Evolutionary conservation across 345 rosid genomes (phyloP).

Genomic region (Turritis glabra): DNA sequence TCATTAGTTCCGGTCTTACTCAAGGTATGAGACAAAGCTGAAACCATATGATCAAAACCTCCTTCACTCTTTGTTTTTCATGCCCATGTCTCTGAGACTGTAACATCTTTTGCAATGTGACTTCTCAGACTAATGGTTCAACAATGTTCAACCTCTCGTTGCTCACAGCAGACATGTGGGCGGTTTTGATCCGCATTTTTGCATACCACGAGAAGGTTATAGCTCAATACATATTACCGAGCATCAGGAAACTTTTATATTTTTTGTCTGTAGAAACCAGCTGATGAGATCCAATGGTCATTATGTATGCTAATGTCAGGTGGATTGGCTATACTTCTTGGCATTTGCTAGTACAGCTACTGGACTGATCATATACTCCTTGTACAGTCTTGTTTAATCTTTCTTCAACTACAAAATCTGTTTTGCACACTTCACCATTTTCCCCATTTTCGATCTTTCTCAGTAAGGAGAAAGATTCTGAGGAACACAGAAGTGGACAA

Average conservation of each 20-base stretch:
- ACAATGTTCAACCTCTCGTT: constrained; percentile 90
- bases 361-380: constrained; percentile 76
- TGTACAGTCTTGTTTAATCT: constrained; percentile 41
- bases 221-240: not conserved
- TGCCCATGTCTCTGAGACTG: not conserved
- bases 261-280: not conserved
- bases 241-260: not conserved
- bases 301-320: constrained; percentile 41
- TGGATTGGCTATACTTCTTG: constrained; percentile 88
- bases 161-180: constrained; percentile 96
- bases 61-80: not conserved
- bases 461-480: constrained; percentile 25
- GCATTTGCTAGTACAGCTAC: constrained; percentile 73
- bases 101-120: not conserved
- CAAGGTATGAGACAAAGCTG: constrained; percentile 51
- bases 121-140: constrained; percentile 69
- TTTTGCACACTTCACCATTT: not conserved
- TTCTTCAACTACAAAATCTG: not conserved
- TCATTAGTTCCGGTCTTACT: constrained; percentile 77
- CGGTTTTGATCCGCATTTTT: constrained; percentile 79
- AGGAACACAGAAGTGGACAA: constrained; percentile 17
- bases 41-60: not conserved
- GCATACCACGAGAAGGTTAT: constrained; percentile 84
- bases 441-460: not conserved
- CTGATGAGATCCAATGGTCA: not conserved